Conservation (phyloP, 2,329 filamentous ascomycete genomes). For the Rugonectria rugulosa region DNA sequence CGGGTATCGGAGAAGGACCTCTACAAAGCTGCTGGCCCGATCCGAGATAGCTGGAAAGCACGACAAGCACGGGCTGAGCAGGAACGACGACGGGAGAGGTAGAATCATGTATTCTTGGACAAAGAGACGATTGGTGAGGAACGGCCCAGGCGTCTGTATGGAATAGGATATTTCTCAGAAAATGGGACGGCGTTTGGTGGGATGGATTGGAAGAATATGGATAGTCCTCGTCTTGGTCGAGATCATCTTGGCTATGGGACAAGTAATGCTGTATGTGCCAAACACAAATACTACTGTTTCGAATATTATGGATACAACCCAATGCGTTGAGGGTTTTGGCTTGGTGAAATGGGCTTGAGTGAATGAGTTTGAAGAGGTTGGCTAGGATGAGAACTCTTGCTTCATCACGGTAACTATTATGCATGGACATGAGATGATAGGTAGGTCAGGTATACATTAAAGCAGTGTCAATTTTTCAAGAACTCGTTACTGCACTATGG, state of each 20-base stretch:
- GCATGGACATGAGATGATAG: too few species aligned
- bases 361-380: too few species aligned
- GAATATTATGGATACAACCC: too few species aligned
- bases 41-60: conserved; percentile 83
- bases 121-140: not conserved
- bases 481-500: conserved; percentile 3
- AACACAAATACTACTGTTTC: too few species aligned
- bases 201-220: conserved; percentile 14
- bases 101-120: not conserved
- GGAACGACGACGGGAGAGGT: conserved; percentile 31
- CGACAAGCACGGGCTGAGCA: conserved; percentile 50
- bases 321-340: too few species aligned
- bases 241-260: too few species aligned
- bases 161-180: conserved; percentile 23
- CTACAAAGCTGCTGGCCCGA: conserved; percentile 70
- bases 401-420: too few species aligned
- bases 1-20: conserved; percentile 85
- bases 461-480: not conserved
- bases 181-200: conserved; percentile 32
- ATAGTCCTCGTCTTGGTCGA: too few species aligned
- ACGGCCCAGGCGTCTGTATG: conserved; percentile 19
- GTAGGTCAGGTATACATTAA: too few species aligned
- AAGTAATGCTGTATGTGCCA: too few species aligned
- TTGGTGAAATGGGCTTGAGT: too few species aligned
- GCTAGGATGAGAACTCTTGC: too few species aligned